These are phyloP conservation scores for Zygosaccharomyces sapae DNA, from an alignment of 1,139 yeast genomes.

Conservation along the genomic window DNA sequence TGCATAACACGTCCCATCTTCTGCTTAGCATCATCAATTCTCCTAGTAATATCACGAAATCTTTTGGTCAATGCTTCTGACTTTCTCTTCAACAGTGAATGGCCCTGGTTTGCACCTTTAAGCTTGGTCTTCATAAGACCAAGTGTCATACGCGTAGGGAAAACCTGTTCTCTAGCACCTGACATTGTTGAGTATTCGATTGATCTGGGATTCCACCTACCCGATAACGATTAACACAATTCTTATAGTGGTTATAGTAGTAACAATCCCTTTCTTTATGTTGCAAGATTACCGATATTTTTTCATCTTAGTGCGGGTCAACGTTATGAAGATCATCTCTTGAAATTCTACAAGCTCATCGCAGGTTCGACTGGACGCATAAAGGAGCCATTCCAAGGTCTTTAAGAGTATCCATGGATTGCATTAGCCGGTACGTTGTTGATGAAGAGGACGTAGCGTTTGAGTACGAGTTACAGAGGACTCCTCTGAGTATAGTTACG, in stretches of 20 bases:
- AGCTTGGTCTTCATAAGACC: slow-evolving; percentile 92
- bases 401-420: slow-evolving; percentile 8
- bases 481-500: slow-evolving; percentile 18
- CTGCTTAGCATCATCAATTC: slow-evolving; percentile 91
- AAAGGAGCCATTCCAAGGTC: not conserved
- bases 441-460: slow-evolving; percentile 32
- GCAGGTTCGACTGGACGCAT: not conserved
- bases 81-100: slow-evolving; percentile 85
- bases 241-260: not conserved
- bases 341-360: slow-evolving; percentile 3
- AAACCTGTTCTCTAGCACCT: slow-evolving; percentile 69
- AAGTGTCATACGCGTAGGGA: slow-evolving; percentile 96
- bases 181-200: slow-evolving; percentile 27
- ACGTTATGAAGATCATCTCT: not conserved
- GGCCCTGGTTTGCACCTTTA: slow-evolving; percentile 97
- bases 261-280: slow-evolving; percentile 3
- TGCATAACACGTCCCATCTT: slow-evolving; percentile 99
- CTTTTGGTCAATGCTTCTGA: slow-evolving; percentile 96
- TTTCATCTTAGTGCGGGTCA: slow-evolving; percentile 4
- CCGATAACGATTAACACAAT: not conserved
- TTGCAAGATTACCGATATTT: slow-evolving; percentile 2
- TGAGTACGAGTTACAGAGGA: slow-evolving; percentile 32
- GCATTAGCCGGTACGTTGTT: slow-evolving; percentile 15
- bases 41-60: slow-evolving; percentile 88
- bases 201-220: not conserved